Evolutionary conservation across 441 rosid species (phyloP).

Genomic region (Melastoma candidum): DNA sequence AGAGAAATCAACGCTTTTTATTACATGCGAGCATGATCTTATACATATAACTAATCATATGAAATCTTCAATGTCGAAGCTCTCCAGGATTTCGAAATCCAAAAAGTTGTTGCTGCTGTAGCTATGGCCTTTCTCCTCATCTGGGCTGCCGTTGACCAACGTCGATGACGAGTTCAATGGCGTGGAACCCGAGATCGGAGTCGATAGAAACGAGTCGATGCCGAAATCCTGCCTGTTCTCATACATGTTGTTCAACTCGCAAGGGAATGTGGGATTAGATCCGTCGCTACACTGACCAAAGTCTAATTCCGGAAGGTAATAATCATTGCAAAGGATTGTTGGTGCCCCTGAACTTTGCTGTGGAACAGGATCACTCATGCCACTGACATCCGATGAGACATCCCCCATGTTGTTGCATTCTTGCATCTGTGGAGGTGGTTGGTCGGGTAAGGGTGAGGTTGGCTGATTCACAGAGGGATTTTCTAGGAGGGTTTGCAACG

Average conservation of each 20-base stretch:
- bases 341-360: too few relatives aligned
- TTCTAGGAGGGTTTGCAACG: constrained; percentile 27
- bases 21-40: too few relatives aligned
- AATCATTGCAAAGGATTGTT: too few relatives aligned
- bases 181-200: constrained; percentile 39
- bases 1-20: too few relatives aligned
- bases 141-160: constrained; percentile 29
- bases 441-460: constrained; percentile 15
- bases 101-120: constrained; percentile 48
- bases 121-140: constrained; percentile 56
- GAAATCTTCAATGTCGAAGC: constrained; percentile 55
- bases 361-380: too few relatives aligned
- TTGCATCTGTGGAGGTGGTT: constrained; percentile 10
- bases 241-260: constrained; percentile 17
- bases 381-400: too few relatives aligned
- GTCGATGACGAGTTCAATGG: constrained; percentile 43
- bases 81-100: constrained; percentile 62
- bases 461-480: constrained; percentile 24
- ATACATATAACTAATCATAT: constrained; percentile 22
- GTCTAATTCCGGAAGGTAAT: too few relatives aligned
- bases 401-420: too few relatives aligned
- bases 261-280: neutral
- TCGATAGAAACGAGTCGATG: constrained; percentile 43
- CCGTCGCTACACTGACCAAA: too few relatives aligned
- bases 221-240: constrained; percentile 21